Conservation (phyloP, 2,329 filamentous ascomycete species). For the Pseudogymnoascus sp. region DNA sequence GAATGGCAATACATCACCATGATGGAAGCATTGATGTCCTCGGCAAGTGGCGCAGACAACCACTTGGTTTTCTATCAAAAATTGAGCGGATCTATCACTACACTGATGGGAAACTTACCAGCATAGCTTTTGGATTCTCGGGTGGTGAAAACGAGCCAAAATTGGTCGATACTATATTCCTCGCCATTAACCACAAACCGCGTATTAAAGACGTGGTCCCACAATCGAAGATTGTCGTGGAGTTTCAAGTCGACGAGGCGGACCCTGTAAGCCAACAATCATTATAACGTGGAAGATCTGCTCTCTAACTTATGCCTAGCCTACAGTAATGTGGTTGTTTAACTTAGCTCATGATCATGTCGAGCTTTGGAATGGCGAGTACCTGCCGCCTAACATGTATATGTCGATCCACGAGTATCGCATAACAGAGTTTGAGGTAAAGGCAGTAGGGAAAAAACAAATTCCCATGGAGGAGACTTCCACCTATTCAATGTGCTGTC, state of each 20-base stretch:
- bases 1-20: slow-evolving; percentile 3
- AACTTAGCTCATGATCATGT: not conserved
- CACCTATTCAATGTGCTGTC: not conserved
- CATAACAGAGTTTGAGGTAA: not conserved
- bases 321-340: slow-evolving; percentile 6
- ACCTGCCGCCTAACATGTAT: not conserved
- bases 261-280: not conserved
- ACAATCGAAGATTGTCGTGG: not conserved
- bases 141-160: not conserved
- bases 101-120: not conserved
- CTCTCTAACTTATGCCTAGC: not conserved
- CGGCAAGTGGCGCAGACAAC: not conserved
- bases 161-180: not conserved
- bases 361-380: not conserved
- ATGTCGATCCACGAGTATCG: not conserved
- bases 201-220: not conserved
- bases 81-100: not conserved
- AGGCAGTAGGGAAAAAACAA: not conserved
- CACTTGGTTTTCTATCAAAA: not conserved
- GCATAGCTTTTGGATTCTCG: not conserved
- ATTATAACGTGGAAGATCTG: not conserved
- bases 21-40: slow-evolving; percentile 6
- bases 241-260: not conserved
- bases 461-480: not conserved
- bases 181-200: slow-evolving; percentile 1